Evolutionary conservation across 139 green algal genomes (phyloP).

Genomic region (Deuterostichococcus epilithicus): DNA sequence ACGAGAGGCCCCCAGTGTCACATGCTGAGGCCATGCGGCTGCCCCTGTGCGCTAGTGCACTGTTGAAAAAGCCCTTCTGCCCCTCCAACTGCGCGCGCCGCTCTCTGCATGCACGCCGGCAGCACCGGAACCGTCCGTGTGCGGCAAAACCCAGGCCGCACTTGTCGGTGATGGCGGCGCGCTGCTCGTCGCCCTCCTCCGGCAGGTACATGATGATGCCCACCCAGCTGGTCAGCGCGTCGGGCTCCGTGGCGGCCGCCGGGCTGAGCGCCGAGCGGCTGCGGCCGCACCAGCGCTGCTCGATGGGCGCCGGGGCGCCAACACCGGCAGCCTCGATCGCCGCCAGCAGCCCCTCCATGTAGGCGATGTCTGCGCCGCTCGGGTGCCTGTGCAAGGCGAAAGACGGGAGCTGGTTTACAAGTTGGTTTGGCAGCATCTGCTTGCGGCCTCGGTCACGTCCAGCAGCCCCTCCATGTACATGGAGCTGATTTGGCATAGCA

Average conservation of each 20-base stretch:
- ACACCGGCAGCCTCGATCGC: constrained; percentile 68
- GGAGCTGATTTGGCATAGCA: no score
- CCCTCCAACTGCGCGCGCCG: no score
- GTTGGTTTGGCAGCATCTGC: no score
- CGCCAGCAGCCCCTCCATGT: constrained; percentile 74
- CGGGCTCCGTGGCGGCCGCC: constrained; percentile 23
- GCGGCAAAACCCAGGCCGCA: no score
- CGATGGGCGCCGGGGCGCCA: constrained; percentile 84
- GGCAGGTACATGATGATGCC: constrained; percentile 99
- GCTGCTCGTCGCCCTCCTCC: constrained; percentile 41
- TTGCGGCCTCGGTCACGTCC: no score
- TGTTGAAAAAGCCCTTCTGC: neutral
- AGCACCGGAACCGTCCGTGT: constrained; percentile 1
- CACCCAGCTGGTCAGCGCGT: constrained; percentile 77
- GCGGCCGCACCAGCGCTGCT: constrained; percentile 90
- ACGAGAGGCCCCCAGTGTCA: no score
- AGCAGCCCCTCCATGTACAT: no score
- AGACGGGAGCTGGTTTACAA: no score
- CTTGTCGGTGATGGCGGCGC: constrained; percentile 67
- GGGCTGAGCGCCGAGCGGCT: constrained; percentile 74
- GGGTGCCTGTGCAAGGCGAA: constrained; percentile 10
- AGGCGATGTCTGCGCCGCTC: constrained; percentile 50
- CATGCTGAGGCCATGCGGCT: no score
- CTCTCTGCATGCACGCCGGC: no score
- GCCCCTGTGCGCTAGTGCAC: no score